Conservation (phyloP, 75 land plant species). For the Cupressus sempervirens region DNA sequence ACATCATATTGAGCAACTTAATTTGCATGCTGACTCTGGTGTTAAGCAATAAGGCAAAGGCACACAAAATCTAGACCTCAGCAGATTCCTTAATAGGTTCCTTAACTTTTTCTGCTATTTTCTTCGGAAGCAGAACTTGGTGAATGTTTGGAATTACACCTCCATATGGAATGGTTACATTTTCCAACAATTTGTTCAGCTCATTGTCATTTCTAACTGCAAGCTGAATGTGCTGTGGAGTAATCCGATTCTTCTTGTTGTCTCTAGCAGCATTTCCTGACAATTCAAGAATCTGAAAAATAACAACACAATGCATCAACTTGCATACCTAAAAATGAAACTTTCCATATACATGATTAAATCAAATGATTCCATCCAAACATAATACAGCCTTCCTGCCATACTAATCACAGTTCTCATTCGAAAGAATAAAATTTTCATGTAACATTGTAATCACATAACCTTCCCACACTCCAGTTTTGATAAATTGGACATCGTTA, state of each 20-base stretch:
- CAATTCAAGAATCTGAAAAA: neutral
- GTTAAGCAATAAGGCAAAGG: neutral
- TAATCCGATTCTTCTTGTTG: neutral
- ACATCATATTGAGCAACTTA: no score
- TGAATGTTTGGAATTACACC: neutral
- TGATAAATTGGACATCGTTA: no score
- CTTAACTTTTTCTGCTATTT: neutral
- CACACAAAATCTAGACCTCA: neutral
- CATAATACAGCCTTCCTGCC: neutral
- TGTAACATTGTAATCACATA: no score
- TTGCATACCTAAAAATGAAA: neutral
- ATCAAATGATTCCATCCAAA: neutral
- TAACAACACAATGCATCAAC: neutral
- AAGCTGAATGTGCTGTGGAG: neutral
- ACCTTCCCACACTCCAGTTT: no score
- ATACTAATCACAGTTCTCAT: neutral
- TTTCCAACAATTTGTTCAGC: neutral
- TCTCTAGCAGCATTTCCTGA: neutral
- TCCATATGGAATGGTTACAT: neutral
- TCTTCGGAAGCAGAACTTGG: neutral
- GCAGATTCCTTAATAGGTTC: neutral
- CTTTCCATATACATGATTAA: no score
- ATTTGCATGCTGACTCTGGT: no score
- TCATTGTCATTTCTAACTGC: neutral
- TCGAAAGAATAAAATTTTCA: no score